Percentiles rank a stretch among this genome's conserved stretches.
Evolutionary conservation across 1,284 basidiomycete species (phyloP).

Genomic region (Apiotrichum gracile): DNA sequence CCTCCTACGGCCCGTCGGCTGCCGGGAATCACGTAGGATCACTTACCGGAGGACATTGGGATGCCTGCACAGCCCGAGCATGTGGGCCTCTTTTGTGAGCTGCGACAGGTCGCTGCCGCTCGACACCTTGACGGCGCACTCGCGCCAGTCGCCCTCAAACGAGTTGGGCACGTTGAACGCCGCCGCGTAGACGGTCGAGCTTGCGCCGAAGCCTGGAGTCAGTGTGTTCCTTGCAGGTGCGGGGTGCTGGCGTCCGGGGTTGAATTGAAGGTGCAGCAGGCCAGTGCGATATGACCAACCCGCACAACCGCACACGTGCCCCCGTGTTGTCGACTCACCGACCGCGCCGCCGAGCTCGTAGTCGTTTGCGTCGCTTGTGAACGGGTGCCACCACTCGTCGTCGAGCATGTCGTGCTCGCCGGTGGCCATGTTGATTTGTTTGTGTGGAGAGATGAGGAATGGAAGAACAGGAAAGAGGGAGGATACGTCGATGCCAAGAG

Average conservation of each 20-base stretch:
- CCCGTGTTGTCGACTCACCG: constrained; percentile 18
- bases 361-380: constrained; percentile 27
- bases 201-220: constrained; percentile 39
- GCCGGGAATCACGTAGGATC: neutral
- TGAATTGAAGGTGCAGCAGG: neutral
- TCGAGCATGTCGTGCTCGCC: constrained; percentile 26
- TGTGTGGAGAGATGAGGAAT: neutral
- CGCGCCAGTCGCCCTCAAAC: constrained; percentile 6
- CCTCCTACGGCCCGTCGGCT: too few species aligned
- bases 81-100: constrained; percentile 29
- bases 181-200: constrained; percentile 36
- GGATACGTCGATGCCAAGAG: too few species aligned
- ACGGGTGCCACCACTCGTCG: constrained; percentile 27
- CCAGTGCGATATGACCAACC: too few species aligned
- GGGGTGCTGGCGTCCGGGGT: too few species aligned
- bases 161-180: constrained; percentile 20
- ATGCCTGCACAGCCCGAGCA: constrained; percentile 36
- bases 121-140: constrained; percentile 40
- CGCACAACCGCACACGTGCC: too few species aligned
- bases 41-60: constrained; percentile 39
- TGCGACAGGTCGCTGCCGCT: constrained; percentile 28
- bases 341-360: constrained; percentile 35
- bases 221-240: too few species aligned
- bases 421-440: neutral
- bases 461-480: neutral